Evolutionary conservation across 2,329 filamentous ascomycete genomes (phyloP), one percentile per base, ranked within the genome.

Genomic region (Keithomyces neogunnii): DNA sequence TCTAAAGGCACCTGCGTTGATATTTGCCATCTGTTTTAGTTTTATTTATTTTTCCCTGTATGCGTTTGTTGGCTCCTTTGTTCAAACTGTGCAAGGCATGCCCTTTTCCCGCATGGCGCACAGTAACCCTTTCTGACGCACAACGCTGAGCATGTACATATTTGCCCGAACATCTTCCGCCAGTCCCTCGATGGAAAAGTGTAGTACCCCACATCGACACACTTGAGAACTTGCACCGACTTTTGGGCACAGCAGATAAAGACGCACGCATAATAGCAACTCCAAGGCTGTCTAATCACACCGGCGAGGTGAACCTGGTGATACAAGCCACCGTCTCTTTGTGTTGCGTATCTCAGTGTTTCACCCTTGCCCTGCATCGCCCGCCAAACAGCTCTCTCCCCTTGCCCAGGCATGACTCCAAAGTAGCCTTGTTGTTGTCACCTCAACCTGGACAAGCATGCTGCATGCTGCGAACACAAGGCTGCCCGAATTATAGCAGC

Each of bases 401-500:
- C 51, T 56, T 57, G 58, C 57, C 57, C 58, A 65, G 67, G 66
- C 64, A 71, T 71, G 69, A 68, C 66, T 65, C 62, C 62, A 62
- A 64, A 64, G 67, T 71, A 71, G 69, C 68, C 66, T 67, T 59
- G 60, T 60, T 61, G 59, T 58, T 62, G 58, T 19, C 19, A 19
- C 19, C 57, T 59, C 56, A 58, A 58, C 47, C 59, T 55, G 57
- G 56, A 62, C 59, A 62, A 72, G 62, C 65, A 73, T 73, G 70
- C 66, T 71, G 68, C 57, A 71, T 72, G 68, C 62, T 67, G 62
- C 57, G 55, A 62, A 56, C 63, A 62, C 63, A 62, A 65, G 61
- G 70, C 70, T 72, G 70, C 69, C 67, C 56, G 64, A 63, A 59
- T 68, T 66, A 69, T 72, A 73, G 70, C 70, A 71, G 69, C 69